These are phyloP conservation scores for Xerocomellus amylosporus DNA, from an alignment of 768 basidiomycete genomes.

Conservation along the genomic window DNA sequence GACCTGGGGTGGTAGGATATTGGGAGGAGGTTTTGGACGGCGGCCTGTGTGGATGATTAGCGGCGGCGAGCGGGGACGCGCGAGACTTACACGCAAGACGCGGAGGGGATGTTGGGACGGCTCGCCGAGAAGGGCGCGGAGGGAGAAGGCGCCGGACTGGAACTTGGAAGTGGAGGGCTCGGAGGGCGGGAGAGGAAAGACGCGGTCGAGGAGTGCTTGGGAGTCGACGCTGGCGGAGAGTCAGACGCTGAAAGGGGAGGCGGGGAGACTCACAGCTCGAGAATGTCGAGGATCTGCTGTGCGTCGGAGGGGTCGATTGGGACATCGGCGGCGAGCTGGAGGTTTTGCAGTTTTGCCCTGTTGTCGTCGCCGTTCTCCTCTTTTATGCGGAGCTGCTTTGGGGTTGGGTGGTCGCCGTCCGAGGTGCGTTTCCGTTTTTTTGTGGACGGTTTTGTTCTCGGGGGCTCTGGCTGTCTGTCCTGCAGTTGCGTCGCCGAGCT, in stretches of 20 bases:
- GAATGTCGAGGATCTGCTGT: conserved; percentile 55
- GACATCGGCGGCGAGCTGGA: conserved; percentile 45
- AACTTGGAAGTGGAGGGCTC: conserved; percentile 41
- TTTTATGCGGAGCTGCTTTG: conserved; percentile 49
- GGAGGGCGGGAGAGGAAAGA: conserved; percentile 54
- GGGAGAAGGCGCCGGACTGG: conserved; percentile 39
- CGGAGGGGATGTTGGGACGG: conserved; percentile 52
- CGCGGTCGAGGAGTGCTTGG: conserved; percentile 77
- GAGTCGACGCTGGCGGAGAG: conserved; percentile 53
- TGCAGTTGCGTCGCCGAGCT: conserved; percentile 50
- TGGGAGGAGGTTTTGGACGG: conserved; percentile 66
- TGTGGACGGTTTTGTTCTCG: conserved; percentile 30
- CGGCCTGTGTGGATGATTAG: conserved; percentile 40
- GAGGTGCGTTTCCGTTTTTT: conserved; percentile 68
- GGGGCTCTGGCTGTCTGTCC: conserved; percentile 27
- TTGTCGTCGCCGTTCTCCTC: conserved; percentile 31
- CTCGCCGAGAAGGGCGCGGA: conserved; percentile 57
- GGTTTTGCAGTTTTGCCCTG: conserved; percentile 19
- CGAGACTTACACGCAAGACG: conserved; percentile 52
- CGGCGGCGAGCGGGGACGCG: conserved; percentile 13
- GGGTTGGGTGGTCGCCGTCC: conserved; percentile 45
- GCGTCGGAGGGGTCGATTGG: conserved; percentile 47
- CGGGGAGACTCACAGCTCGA: conserved; percentile 45
- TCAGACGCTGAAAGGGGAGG: background rate
- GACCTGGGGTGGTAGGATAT: conserved; percentile 66